Base-by-base conservation (phyloP, 192 early-diverging fungal species). In the Chytriomyces confervae region DNA sequence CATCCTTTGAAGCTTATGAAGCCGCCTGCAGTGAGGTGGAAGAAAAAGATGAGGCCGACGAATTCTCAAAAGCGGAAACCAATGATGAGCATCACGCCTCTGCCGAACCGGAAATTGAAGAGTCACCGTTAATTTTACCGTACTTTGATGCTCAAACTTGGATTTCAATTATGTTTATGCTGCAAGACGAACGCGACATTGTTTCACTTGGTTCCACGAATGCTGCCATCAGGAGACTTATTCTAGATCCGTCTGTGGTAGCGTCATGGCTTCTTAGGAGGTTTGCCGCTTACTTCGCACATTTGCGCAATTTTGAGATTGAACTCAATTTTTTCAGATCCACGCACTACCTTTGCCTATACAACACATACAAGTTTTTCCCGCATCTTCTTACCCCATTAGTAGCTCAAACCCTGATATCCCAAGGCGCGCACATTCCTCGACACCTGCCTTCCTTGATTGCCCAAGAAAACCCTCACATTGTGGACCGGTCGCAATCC, bases 381-480 rank as follows among this genome's bases (percentile, higher is more conserved):
- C 70, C 77, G 7, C 44, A 43, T 7, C 46, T 79, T 20, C 44
- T 79, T 20, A 72, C 77, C 24, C 62, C 64, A 48, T 11, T 20
- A 13, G 77, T 79, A 11, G 47, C 61, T 23, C 69, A 66, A 23
- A 43, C 70, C 27, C 49, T 79, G 62, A 67, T 79, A 7, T 72
- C 69, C 36, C 60, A 61, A 20, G 77, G 77, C n/a, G 77, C 77
- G 8, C 77, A 79, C 68, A 69, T 79, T 47, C 77, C 77, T n/a
- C 53, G 77, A 11, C 62, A 79, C 46, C 62, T 79, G 2, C 24
- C 77, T 50, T 61, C 70, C 6, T 49, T 79, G 47, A 62, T 79
- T 43, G 77, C 72, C 2, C 72, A 10, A 20, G 72, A 74, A 63
- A 61, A 74, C 45, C 72, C 72, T 45, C 16, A 74, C 5, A 63